These are phyloP conservation scores for Jackrogersella multiformis DNA, from an alignment of 495 filamentous ascomycete species.

Conservation along the genomic window DNA sequence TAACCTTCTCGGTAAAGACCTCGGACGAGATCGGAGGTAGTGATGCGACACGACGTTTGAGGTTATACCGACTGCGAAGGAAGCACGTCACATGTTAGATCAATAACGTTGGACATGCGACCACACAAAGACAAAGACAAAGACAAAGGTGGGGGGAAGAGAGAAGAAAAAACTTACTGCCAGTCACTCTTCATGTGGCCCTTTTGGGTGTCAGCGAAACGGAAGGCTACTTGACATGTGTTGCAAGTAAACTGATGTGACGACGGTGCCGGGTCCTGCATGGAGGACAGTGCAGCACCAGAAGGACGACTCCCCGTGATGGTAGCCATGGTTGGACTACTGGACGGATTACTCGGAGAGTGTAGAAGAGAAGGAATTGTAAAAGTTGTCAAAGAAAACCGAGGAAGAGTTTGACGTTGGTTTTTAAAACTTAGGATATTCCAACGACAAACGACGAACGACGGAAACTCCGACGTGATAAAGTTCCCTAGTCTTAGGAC, in stretches of 20 bases:
- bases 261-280: slow-evolving; percentile 51
- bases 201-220: slow-evolving; percentile 90
- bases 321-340: slow-evolving; percentile 60
- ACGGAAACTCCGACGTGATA: slow-evolving; percentile 11
- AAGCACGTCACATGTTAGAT: slow-evolving; percentile 25
- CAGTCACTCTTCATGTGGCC: slow-evolving; percentile 97
- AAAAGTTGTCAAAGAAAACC: not conserved
- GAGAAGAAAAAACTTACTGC: slow-evolving; percentile 74
- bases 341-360: not conserved
- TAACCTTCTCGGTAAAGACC: slow-evolving; percentile 93
- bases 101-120: slow-evolving; percentile 3
- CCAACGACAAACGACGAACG: too few relatives aligned
- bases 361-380: not conserved
- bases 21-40: slow-evolving; percentile 93
- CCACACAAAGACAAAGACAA: not conserved
- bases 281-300: slow-evolving; percentile 40
- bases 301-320: slow-evolving; percentile 55
- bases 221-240: slow-evolving; percentile 95
- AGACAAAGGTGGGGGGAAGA: not conserved
- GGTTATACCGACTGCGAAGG: slow-evolving; percentile 84
- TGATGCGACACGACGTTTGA: slow-evolving; percentile 92
- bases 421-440: slow-evolving; percentile 13
- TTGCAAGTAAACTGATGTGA: slow-evolving; percentile 97
- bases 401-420: not conserved
- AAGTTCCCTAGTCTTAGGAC: slow-evolving; percentile 8